Evolutionary conservation across 805 yeast species (phyloP).

Genomic region (Lipomyces chichibuensis): DNA sequence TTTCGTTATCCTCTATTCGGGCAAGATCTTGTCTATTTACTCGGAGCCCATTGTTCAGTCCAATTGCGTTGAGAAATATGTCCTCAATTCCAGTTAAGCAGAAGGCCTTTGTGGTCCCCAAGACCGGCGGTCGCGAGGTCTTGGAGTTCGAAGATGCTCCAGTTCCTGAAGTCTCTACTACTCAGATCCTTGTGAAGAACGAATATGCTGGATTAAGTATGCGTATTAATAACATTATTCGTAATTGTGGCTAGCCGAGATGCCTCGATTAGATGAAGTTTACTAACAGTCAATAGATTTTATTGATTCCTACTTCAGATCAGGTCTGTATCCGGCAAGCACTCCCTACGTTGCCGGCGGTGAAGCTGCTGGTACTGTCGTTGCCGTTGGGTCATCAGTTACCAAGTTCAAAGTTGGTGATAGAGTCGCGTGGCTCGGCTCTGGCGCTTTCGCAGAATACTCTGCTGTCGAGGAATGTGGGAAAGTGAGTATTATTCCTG

Average conservation of each 20-base stretch:
- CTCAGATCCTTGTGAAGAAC: constrained; percentile 72
- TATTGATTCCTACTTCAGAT: constrained; percentile 74
- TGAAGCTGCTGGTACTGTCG: constrained; percentile 62
- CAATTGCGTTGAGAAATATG: not conserved
- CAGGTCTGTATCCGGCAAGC: constrained; percentile 67
- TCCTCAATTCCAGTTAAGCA: constrained; percentile 24
- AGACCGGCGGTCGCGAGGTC: constrained; percentile 31
- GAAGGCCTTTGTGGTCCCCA: constrained; percentile 22
- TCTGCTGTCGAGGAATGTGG: constrained; percentile 46
- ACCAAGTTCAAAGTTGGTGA: constrained; percentile 66
- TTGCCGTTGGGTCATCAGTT: constrained; percentile 63
- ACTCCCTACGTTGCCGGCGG: constrained; percentile 71
- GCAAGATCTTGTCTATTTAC: not conserved
- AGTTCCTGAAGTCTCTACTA: constrained; percentile 58
- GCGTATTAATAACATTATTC: not conserved
- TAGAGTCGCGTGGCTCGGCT: constrained; percentile 60
- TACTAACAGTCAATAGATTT: constrained; percentile 20
- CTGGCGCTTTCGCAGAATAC: constrained; percentile 72
- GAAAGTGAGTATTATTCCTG: constrained; percentile 54
- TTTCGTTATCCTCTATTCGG: not conserved
- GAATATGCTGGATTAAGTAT: constrained; percentile 61
- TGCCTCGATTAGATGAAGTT: too few species aligned
- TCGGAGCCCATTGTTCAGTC: not conserved
- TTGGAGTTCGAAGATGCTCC: constrained; percentile 51
- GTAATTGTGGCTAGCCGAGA: not conserved